Base-by-base conservation (phyloP, 2,329 filamentous ascomycete species). In the Alternaria viburni region DNA sequence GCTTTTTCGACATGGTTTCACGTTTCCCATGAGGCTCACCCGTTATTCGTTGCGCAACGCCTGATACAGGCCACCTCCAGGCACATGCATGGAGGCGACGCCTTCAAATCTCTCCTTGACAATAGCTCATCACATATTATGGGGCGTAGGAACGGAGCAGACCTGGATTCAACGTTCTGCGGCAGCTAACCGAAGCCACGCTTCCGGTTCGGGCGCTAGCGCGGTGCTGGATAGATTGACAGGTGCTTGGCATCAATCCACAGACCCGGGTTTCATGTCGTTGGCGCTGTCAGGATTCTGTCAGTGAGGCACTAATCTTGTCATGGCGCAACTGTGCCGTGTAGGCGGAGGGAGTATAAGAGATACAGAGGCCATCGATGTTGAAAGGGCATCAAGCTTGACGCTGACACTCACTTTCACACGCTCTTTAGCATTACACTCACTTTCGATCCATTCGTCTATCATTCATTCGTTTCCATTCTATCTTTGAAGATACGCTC, bases 401-500 rank as follows among this genome's bases (percentile, higher is more conserved):
- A 76, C 64, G 73, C 73, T 76, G 69, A 74, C 72, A 72, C 67
- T 74, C 73, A 68, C 69, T 72, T 69, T 69, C 65, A 72, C 56
- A 74, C 72, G 61, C 72, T 74, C 72, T 72, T 75, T 73, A 69
- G 64, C 69, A 73, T 67, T 57, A 51, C 66, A 64, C 64, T 70
- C 71, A 64, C 65, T 76, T 74, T 71, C 66, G 59, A 62, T 72
- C 67, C 68, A 72, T 76, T 74, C 70, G 65, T 73, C 65, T 44
- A 64, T 51, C 65, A 69, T 70, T 69, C 65, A 64, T 68, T 68
- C 63, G 54, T 68, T 62, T 54, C 23, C 19, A 59, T 69, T 71
- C 55, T 55, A 57, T 64, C 69, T 72, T 69, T 67, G 68, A 69
- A 62, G 61, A 67, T 67, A 68, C 63, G 62, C 65, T 61, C 58